Conservation (phyloP, 2,329 filamentous ascomycete genomes). For the Cordyceps militaris region DNA sequence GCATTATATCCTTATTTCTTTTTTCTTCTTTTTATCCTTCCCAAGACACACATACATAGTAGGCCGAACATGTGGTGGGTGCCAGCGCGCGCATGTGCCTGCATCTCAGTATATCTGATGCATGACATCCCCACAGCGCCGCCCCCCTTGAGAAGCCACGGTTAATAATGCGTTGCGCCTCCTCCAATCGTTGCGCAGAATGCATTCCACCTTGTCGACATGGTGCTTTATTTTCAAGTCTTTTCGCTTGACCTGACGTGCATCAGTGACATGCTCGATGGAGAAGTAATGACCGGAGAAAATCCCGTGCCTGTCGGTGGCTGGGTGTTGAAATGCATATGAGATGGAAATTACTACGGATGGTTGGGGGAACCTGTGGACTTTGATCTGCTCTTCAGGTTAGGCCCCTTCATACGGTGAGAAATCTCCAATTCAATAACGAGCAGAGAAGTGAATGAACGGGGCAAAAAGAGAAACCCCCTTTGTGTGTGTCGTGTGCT, state of each 20-base stretch:
- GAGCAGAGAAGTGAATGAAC: no score
- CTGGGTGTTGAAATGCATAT: background rate
- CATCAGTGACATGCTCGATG: background rate
- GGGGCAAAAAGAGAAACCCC: no score
- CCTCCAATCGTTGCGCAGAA: background rate
- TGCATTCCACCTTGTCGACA: background rate
- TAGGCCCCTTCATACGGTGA: no score
- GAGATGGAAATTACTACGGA: slow-evolving; percentile 3
- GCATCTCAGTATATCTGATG: slow-evolving; percentile 9
- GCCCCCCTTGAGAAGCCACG: background rate
- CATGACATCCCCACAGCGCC: background rate
- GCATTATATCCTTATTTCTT: no score
- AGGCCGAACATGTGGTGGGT: background rate
- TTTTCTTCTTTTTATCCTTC: no score
- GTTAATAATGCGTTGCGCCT: background rate
- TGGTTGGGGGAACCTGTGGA: background rate
- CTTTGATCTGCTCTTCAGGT: no score
- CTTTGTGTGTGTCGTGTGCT: no score
- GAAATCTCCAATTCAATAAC: no score
- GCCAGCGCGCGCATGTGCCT: no score
- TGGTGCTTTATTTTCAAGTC: background rate
- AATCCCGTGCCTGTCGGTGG: background rate
- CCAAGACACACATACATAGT: no score
- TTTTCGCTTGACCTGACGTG: no score
- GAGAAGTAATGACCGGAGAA: background rate